A percentile compares a stretch with the other conserved stretches of the same genome.
These are phyloP conservation scores for Nakaseomyces bracarensis DNA, from an alignment of 1,139 yeast genomes.

Conservation along the genomic window DNA sequence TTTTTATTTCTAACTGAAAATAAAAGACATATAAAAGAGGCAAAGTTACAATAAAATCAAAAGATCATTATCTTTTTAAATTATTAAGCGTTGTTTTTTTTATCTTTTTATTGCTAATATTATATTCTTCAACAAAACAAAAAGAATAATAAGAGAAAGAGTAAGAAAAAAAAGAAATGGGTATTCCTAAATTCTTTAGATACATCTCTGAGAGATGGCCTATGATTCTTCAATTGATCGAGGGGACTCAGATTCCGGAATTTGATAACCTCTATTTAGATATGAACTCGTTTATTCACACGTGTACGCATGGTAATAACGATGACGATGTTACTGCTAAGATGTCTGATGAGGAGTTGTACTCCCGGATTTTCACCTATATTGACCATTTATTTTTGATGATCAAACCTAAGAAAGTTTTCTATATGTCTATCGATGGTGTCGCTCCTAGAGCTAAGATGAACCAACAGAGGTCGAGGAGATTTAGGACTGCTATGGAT, in stretches of 20 bases:
- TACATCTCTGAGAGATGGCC: slow-evolving; percentile 99
- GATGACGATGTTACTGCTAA: slow-evolving; percentile 52
- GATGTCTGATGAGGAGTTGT: slow-evolving; percentile 85
- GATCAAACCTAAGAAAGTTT: slow-evolving; percentile 76
- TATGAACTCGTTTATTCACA: slow-evolving; percentile 95
- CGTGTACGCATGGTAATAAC: slow-evolving; percentile 76
- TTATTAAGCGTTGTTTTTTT: no score
- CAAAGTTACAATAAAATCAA: no score
- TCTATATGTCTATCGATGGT: slow-evolving; percentile 98
- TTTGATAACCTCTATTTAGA: slow-evolving; percentile 92
- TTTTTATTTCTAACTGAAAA: no score
- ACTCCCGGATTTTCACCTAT: slow-evolving; percentile 84
- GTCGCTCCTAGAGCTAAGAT: slow-evolving; percentile 99
- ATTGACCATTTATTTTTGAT: slow-evolving; percentile 88
- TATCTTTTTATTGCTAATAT: no score
- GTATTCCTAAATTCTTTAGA: slow-evolving; percentile 94
- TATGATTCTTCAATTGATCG: slow-evolving; percentile 77
- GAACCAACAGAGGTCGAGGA: slow-evolving; percentile 97
- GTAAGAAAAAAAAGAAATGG: slow-evolving; percentile 35
- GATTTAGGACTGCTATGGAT: slow-evolving; percentile 92
- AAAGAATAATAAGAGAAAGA: not conserved
- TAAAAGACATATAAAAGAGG: no score
- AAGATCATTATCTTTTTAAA: no score
- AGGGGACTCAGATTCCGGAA: slow-evolving; percentile 80
- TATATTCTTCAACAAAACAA: not conserved